Conservation (phyloP, 768 basidiomycete species). For the Hirschioporus abietinus region DNA sequence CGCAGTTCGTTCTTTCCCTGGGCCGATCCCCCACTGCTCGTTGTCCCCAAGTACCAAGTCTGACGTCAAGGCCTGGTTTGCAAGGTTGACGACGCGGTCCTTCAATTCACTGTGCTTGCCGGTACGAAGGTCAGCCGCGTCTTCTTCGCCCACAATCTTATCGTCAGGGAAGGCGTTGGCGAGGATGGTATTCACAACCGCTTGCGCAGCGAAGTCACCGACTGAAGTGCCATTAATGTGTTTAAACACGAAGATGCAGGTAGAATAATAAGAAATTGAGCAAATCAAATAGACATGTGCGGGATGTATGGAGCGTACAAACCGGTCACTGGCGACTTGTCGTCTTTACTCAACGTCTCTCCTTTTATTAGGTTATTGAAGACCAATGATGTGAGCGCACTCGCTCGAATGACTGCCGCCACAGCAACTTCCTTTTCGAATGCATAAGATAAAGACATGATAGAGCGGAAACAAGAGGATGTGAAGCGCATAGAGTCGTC, state of each 20-base stretch:
- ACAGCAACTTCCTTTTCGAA: slow-evolving; percentile 39
- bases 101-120: slow-evolving; percentile 40
- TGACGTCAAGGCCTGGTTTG: slow-evolving; percentile 68
- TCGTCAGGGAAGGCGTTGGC: slow-evolving; percentile 74
- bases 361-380: slow-evolving; percentile 36
- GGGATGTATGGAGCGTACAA: slow-evolving; percentile 12
- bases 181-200: slow-evolving; percentile 82
- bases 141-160: slow-evolving; percentile 92
- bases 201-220: slow-evolving; percentile 92
- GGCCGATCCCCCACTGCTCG: slow-evolving; percentile 68
- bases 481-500: not conserved
- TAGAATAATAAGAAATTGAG: slow-evolving; percentile 1
- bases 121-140: slow-evolving; percentile 69
- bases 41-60: slow-evolving; percentile 53
- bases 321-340: slow-evolving; percentile 83
- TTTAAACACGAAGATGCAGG: too few species aligned
- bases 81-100: slow-evolving; percentile 71
- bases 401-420: slow-evolving; percentile 41
- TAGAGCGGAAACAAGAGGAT: not conserved
- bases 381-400: slow-evolving; percentile 38
- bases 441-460: slow-evolving; percentile 20
- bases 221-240: slow-evolving; percentile 49
- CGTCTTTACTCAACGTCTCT: slow-evolving; percentile 41
- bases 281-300: not conserved
- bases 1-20: slow-evolving; percentile 43